These are phyloP conservation scores for Camellia lanceoleosa DNA, from an alignment of 148 eudicot genomes.

Conservation along the genomic window DNA sequence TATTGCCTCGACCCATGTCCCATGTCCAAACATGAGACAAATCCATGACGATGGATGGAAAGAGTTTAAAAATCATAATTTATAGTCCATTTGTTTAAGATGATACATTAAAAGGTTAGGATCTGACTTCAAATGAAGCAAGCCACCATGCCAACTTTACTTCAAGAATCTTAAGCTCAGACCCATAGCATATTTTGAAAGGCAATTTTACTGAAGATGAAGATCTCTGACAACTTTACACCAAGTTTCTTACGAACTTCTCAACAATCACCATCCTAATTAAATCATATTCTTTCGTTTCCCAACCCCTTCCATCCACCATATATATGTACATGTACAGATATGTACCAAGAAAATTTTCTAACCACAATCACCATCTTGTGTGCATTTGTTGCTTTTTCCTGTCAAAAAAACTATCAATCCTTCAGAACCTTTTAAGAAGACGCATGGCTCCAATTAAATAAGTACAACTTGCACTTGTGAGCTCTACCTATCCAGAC, in stretches of 20 bases:
- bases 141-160: constrained; percentile 5
- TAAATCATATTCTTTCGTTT: neutral
- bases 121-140: neutral
- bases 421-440: neutral
- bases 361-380: too few relatives aligned
- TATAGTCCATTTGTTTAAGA: too few relatives aligned
- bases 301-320: too few relatives aligned
- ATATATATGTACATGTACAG: too few relatives aligned
- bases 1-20: neutral
- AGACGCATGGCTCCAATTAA: too few relatives aligned
- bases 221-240: neutral
- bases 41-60: neutral
- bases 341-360: too few relatives aligned
- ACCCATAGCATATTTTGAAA: neutral
- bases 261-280: constrained; percentile 4
- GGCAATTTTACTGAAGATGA: neutral
- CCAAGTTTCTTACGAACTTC: neutral
- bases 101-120: too few relatives aligned
- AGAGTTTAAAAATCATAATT: too few relatives aligned
- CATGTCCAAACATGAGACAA: neutral
- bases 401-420: neutral
- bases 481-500: neutral
- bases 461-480: neutral
- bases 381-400: too few relatives aligned
- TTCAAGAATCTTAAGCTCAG: neutral